These are phyloP conservation scores for Amyloporia xantha DNA, from an alignment of 768 basidiomycete species.

Conservation along the genomic window DNA sequence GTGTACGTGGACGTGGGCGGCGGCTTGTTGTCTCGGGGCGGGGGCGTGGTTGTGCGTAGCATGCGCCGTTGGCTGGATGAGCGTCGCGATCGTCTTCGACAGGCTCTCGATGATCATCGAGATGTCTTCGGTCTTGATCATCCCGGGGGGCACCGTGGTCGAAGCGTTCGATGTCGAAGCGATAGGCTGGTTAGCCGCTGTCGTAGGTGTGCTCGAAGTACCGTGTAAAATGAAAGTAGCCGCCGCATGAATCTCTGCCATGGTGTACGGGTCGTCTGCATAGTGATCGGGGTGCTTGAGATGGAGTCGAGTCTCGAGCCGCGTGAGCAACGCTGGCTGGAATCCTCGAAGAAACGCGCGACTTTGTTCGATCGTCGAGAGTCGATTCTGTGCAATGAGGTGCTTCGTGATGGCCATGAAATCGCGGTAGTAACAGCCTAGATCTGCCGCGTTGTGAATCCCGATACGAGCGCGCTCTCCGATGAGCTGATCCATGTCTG, in stretches of 20 bases:
- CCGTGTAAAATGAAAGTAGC: conserved; percentile 16
- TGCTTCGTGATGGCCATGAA: conserved; percentile 17
- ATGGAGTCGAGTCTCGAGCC: conserved; percentile 10
- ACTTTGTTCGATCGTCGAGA: conserved; percentile 16
- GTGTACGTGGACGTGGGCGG: background rate
- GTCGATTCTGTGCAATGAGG: conserved; percentile 14
- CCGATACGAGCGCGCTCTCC: conserved; percentile 9
- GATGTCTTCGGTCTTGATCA: conserved; percentile 4
- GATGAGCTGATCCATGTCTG: conserved; percentile 21
- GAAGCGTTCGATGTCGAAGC: background rate
- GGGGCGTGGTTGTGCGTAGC: background rate
- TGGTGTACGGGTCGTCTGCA: conserved; percentile 21
- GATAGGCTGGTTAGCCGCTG: background rate
- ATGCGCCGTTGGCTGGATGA: background rate
- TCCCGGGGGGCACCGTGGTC: background rate
- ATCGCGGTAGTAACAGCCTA: conserved; percentile 15
- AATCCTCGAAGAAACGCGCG: conserved; percentile 17
- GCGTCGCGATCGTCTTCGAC: background rate
- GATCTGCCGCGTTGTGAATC: conserved; percentile 1
- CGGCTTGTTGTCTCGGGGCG: background rate
- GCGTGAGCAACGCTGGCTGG: background rate
- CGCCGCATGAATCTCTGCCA: conserved; percentile 16
- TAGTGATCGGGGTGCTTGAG: conserved; percentile 21
- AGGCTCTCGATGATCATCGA: background rate
- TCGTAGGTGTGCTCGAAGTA: background rate